Percentiles rank a stretch among this genome's conserved stretches.
These are phyloP conservation scores for Scedosporium aurantiacum DNA, from an alignment of 2,329 filamentous ascomycete genomes.

Conservation along the genomic window DNA sequence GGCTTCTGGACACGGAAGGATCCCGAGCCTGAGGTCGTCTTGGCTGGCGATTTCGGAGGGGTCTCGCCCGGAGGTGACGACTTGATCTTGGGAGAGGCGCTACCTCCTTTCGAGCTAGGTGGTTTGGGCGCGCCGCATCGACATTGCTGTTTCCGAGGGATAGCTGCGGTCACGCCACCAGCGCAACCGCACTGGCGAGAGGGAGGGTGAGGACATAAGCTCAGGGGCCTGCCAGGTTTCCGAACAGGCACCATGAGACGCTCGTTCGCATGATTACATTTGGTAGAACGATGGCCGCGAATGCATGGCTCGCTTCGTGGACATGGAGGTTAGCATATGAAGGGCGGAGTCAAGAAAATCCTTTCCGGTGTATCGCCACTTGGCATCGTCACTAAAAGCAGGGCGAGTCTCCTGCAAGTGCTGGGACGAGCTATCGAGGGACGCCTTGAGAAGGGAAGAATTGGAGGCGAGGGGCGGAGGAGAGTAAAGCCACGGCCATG, in stretches of 20 bases:
- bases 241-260: conserved; percentile 60
- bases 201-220: conserved; percentile 55
- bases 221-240: conserved; percentile 60
- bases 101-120: conserved; percentile 11
- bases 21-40: conserved; percentile 17
- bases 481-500: background rate
- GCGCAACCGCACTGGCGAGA: conserved; percentile 51
- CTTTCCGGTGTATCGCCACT: background rate
- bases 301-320: conserved; percentile 58
- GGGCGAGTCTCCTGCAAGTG: background rate
- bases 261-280: conserved; percentile 58
- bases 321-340: background rate
- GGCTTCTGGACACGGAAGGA: conserved; percentile 37
- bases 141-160: conserved; percentile 47
- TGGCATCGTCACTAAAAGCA: background rate
- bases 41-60: background rate
- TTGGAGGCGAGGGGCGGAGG: background rate
- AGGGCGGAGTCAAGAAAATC: background rate
- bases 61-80: background rate
- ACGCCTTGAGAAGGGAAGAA: background rate
- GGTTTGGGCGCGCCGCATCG: conserved; percentile 31
- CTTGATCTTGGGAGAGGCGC: conserved; percentile 8
- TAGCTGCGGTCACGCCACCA: conserved; percentile 48
- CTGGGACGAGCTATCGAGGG: background rate
- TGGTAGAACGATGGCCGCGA: conserved; percentile 64